Evolutionary conservation across 768 basidiomycete genomes (phyloP), one percentile per base, ranked within the genome.

Genomic region (Boletus bicolor): DNA sequence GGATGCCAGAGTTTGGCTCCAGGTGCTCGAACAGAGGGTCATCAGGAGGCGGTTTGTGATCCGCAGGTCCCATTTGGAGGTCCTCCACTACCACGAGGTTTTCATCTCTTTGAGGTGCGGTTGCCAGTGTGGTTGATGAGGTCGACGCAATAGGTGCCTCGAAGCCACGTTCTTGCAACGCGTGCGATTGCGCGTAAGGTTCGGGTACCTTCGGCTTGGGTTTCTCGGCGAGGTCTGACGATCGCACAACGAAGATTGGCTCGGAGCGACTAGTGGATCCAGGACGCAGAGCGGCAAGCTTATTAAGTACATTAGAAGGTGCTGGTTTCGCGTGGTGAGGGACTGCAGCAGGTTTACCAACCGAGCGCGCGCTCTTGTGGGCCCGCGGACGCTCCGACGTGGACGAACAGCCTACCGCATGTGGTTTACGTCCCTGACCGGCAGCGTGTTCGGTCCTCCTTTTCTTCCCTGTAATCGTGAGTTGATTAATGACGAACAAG

Each of bases 1-100:
- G 80, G 47, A 98, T 96, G 6, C 87, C 83, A 30, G 93, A 95
- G 73, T 97, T 90, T 1, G 97, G 97, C 68, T 99, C 97, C 5
- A 94, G 68, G 48, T 75, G 80, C 58, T 87, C 77, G 65, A 95
- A 99, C 15, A 75, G 63, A 0, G 89, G 88, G 66, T 95, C 93
- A 21, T 89, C 87, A 35, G 75, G 73, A 0, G 84, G 82, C 15
- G 89, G 76, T 14, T 75, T 82, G 68, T 91, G 88, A 38, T 93
- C 85, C 47, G 77, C 77, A 8, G 95, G 93, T 0, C 95, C 95
- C 44, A 84, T 77, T 59, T 83, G 73, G 14, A 99, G 77, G 30
- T 87, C 82, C 60, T 97, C 89, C 7, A 95, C 70, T 17, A 98
- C 71, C 0, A 83, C 81, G 42, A 93, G 78, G 38, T 76, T 69